These are phyloP conservation scores for Aspergillus melleus DNA, from an alignment of 2,329 filamentous ascomycete species.

Conservation along the genomic window DNA sequence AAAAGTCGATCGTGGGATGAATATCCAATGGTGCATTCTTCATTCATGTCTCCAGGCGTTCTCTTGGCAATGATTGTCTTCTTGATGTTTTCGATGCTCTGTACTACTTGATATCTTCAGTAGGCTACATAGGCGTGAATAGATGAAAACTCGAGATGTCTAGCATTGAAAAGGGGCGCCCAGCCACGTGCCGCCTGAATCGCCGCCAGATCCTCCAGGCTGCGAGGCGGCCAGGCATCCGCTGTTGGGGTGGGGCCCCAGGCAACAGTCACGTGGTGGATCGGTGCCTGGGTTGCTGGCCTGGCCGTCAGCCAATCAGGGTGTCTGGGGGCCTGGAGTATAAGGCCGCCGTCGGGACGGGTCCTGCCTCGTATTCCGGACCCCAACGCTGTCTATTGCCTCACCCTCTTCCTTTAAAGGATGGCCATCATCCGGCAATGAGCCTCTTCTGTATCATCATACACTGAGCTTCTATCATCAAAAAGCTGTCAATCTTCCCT, in stretches of 20 bases:
- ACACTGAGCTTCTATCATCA: no score
- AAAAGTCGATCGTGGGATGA: neutral
- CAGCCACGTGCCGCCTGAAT: neutral
- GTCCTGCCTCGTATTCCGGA: neutral
- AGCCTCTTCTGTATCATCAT: no score
- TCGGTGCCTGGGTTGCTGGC: neutral
- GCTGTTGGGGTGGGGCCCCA: neutral
- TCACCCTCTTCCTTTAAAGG: neutral
- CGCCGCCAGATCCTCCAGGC: neutral
- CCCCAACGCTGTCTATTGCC: neutral
- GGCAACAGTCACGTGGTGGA: neutral
- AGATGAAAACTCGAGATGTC: neutral
- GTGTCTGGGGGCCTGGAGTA: neutral
- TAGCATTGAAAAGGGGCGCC: neutral
- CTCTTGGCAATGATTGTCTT: no score
- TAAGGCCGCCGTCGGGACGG: neutral
- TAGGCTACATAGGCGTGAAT: neutral
- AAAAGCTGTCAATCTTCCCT: neutral
- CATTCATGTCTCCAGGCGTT: neutral
- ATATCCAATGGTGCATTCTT: neutral
- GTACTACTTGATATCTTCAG: neutral
- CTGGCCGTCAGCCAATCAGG: neutral
- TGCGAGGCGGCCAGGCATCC: neutral
- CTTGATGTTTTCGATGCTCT: no score
- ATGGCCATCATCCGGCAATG: neutral